These are phyloP conservation scores for Diplodia intermedia DNA, from an alignment of 2,329 filamentous ascomycete genomes.

Conservation along the genomic window DNA sequence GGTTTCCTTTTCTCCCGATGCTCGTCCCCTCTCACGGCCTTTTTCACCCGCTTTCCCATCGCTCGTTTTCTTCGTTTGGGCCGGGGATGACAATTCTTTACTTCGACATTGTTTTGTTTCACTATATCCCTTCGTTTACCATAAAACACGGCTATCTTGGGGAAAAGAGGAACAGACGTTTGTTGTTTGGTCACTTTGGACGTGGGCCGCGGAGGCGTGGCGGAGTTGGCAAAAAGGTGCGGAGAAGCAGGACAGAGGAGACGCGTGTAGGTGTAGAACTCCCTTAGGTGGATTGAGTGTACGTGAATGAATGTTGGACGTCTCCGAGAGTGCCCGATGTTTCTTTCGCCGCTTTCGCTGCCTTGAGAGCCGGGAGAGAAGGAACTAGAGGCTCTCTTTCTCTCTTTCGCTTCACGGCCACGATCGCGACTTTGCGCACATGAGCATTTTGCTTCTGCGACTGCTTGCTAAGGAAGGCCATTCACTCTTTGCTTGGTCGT, in stretches of 20 bases:
- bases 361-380: background rate
- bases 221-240: background rate
- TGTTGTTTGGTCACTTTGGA: background rate
- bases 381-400: background rate
- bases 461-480: too few species aligned
- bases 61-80: background rate
- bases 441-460: too few species aligned
- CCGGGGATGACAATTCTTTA: background rate
- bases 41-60: background rate
- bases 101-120: background rate
- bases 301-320: background rate
- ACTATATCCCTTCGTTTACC: conserved; percentile 23
- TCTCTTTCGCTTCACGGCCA: background rate
- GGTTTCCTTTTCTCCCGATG: background rate
- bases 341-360: too few species aligned
- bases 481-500: too few species aligned
- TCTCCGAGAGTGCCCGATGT: background rate
- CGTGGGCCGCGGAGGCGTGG: background rate
- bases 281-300: background rate
- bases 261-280: background rate
- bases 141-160: background rate
- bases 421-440: too few species aligned
- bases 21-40: background rate
- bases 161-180: background rate
- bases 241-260: background rate